Percentiles rank a stretch among this genome's conserved stretches.
These are phyloP conservation scores for Tolypocladium cylindrosporum DNA, from an alignment of 2,329 filamentous ascomycete genomes.

Conservation along the genomic window DNA sequence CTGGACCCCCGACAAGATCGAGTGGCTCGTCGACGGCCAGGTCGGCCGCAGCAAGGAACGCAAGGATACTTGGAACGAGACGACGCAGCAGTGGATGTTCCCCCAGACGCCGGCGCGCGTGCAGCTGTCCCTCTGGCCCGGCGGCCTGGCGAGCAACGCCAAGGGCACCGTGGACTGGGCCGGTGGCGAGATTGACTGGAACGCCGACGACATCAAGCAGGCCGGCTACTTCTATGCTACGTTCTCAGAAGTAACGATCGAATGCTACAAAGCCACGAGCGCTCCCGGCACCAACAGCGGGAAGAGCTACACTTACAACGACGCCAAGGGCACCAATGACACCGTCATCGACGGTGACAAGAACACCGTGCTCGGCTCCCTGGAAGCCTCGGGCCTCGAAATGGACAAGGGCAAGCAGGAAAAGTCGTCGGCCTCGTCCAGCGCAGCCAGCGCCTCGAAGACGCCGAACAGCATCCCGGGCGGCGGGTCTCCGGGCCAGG, in stretches of 20 bases:
- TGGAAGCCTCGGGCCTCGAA: slow-evolving; percentile 72
- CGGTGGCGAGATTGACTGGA: slow-evolving; percentile 82
- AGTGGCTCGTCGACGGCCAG: slow-evolving; percentile 79
- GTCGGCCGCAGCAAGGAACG: slow-evolving; percentile 65
- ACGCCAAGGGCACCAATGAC: slow-evolving; percentile 57
- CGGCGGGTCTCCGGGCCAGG: slow-evolving; percentile 14
- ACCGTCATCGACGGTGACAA: slow-evolving; percentile 69
- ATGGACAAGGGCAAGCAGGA: slow-evolving; percentile 39
- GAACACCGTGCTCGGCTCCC: slow-evolving; percentile 64
- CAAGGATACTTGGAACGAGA: slow-evolving; percentile 76
- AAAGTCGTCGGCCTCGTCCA: slow-evolving; percentile 4
- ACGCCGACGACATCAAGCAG: slow-evolving; percentile 63
- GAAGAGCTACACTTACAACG: slow-evolving; percentile 67
- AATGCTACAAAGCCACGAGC: slow-evolving; percentile 64
- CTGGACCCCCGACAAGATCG: slow-evolving; percentile 80
- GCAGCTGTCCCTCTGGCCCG: slow-evolving; percentile 93
- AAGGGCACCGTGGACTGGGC: slow-evolving; percentile 86
- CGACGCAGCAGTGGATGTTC: slow-evolving; percentile 71
- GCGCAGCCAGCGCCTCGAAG: slow-evolving; percentile 10
- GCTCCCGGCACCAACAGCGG: slow-evolving; percentile 58
- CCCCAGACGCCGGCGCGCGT: slow-evolving; percentile 87
- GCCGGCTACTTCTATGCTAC: slow-evolving; percentile 84
- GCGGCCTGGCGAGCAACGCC: slow-evolving; percentile 68
- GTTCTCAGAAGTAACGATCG: slow-evolving; percentile 65
- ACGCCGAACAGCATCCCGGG: slow-evolving; percentile 19